phyloP scores from a whole-genome alignment of 1,284 basidiomycete species.

The Golubevia sp. region DNA sequence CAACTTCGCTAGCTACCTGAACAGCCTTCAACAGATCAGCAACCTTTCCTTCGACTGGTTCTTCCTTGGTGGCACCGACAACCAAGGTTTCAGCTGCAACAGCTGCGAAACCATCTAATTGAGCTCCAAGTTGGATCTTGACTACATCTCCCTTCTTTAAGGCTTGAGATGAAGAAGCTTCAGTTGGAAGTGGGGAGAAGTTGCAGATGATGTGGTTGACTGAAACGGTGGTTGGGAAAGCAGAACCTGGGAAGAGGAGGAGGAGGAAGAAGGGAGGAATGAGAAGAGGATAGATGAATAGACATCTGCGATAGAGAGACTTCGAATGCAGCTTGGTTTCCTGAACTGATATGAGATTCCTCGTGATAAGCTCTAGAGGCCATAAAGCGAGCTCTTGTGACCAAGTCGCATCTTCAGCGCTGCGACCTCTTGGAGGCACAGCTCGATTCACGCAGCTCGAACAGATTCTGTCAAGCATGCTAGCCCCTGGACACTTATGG shows the following conservation, averaged over 20 bases:
- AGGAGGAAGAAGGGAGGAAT: background rate
- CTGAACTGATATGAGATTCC: too few species aligned
- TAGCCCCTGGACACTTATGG: too few species aligned
- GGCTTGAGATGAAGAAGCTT: slow-evolving; percentile 65
- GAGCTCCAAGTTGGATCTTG: slow-evolving; percentile 92
- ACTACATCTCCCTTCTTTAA: slow-evolving; percentile 90
- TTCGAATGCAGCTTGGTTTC: too few species aligned
- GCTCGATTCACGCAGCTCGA: too few species aligned
- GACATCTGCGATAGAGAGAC: too few species aligned
- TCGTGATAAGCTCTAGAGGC: too few species aligned
- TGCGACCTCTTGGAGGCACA: too few species aligned
- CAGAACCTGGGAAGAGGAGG: slow-evolving; percentile 49
- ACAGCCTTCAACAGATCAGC: slow-evolving; percentile 94
- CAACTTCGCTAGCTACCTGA: slow-evolving; percentile 86
- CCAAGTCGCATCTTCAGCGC: too few species aligned
- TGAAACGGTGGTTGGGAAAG: slow-evolving; percentile 90
- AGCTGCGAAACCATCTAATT: slow-evolving; percentile 89
- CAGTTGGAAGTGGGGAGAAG: slow-evolving; percentile 67
- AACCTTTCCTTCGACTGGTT: slow-evolving; percentile 79
- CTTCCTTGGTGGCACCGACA: slow-evolving; percentile 74
- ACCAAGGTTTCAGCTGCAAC: slow-evolving; percentile 78
- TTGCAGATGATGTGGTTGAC: slow-evolving; percentile 75
- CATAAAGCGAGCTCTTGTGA: too few species aligned
- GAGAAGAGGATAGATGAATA: background rate
- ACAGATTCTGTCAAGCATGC: too few species aligned